Percentiles rank a stretch among this genome's conserved stretches.
phyloP scores from a whole-genome alignment of 2,329 filamentous ascomycete genomes.

The Akanthomyces lecanii region DNA sequence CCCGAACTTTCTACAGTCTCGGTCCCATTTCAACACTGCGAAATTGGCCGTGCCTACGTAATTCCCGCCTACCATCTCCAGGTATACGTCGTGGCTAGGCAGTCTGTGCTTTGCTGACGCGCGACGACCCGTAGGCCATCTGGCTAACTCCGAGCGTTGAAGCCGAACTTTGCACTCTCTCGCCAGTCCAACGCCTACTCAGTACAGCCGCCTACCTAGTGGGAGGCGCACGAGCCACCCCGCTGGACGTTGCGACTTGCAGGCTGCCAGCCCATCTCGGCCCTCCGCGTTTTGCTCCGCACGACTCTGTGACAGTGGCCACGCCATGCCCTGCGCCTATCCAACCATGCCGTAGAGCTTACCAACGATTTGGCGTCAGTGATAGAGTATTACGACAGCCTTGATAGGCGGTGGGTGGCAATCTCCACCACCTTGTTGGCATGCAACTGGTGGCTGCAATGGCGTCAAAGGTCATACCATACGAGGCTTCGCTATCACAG shows the following conservation, averaged over 20 bases:
- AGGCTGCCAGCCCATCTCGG: neutral
- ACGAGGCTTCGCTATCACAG: no score
- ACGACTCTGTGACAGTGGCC: neutral
- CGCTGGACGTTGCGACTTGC: neutral
- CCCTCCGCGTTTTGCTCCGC: slow-evolving; percentile 12
- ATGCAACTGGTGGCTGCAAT: no score
- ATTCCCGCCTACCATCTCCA: neutral
- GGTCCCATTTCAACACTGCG: neutral
- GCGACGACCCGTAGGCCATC: neutral
- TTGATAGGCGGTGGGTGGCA: neutral
- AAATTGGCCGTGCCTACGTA: neutral
- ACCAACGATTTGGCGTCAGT: neutral
- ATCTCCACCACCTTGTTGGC: neutral
- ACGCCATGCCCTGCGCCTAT: neutral
- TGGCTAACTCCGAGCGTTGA: slow-evolving; percentile 1
- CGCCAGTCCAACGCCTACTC: neutral
- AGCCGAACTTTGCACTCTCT: neutral
- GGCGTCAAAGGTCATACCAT: no score
- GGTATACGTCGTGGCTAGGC: no score
- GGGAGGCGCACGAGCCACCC: neutral
- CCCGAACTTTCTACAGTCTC: neutral
- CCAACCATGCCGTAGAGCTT: slow-evolving; percentile 4
- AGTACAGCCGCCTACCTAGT: neutral
- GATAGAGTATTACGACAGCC: neutral
- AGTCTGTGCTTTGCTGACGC: neutral